Base-by-base conservation (phyloP, 2,329 filamentous ascomycete species). In the Pochonia chlamydosporia region DNA sequence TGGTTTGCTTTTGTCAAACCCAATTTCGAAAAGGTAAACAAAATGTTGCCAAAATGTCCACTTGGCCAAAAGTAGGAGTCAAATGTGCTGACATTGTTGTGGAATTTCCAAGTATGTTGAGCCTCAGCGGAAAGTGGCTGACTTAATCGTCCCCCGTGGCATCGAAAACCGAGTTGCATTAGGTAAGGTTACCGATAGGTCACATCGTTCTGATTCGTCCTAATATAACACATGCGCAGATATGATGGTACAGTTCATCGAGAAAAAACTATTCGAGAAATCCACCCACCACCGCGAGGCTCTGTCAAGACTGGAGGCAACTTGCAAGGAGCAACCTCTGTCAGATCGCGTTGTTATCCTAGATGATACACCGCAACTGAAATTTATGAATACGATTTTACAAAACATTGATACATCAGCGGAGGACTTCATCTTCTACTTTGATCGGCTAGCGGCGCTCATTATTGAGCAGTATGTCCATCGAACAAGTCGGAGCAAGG, bases 1-100 rank as follows among this genome's bases (percentile, higher is more conserved):
- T 99, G 93, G 93, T 96, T 97, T 64, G 73, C 72, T 10, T 99
- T 87, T 63, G 93, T 99, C 37, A 99, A 99, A 68, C 93, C 93
- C 3, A 97, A 97, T 61, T 97, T 95, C 59, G 87, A 92, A 65
- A 89, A 86, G 67, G 78, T 76, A 39, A 13, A 24, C 35, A 9
- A 16, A 21, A n/a, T n/a, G 11, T 8, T 10, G 8, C n/a, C 18
- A 26, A 24, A 14, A 16, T 18, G 7, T 4, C 7, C 24, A 5
- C 30, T 33, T 33, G 20, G 20, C 8, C 35, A 5, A 39, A 39
- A 3, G 23, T 21, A 10, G 13, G 9, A 10, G 35, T n/a, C 35
- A 30, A 9, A 9, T 20, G 14, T 21, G 25, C 21, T 44, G 3
- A 24, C 21, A 11, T 16, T 31, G 18, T 13, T 23, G n/a, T 10